A percentile compares a stretch with the other conserved stretches of the same genome.
Conservation (phyloP, 2,329 filamentous ascomycete species). For the Botrytis hyacinthi region DNA sequence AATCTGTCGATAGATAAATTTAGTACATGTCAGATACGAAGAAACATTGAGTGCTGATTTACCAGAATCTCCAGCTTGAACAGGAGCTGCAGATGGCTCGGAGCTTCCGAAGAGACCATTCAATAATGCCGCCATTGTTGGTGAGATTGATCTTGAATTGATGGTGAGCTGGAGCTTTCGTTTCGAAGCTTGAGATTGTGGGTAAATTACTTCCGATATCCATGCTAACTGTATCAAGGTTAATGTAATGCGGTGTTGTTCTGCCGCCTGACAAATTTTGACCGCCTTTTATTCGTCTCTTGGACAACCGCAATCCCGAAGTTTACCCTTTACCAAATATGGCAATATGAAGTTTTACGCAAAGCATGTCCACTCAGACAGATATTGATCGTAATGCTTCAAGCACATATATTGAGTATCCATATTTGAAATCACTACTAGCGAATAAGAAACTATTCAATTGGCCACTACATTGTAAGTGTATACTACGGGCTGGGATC, state of each 20-base stretch:
- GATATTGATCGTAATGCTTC: not conserved
- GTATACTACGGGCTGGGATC: not conserved
- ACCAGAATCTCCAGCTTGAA: conserved; percentile 62
- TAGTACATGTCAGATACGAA: conserved; percentile 13
- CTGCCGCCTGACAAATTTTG: not conserved
- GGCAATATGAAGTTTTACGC: conserved; percentile 7
- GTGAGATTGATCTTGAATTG: conserved; percentile 12
- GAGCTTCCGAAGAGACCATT: conserved; percentile 66
- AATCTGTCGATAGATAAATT: conserved; percentile 59
- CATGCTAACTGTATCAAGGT: conserved; percentile 2
- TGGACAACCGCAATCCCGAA: conserved; percentile 3
- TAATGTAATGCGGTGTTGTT: not conserved
- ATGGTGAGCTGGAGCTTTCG: conserved; percentile 24
- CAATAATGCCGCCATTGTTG: conserved; percentile 38
- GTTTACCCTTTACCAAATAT: conserved; percentile 3
- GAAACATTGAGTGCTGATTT: conserved; percentile 30
- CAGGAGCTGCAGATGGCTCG: conserved; percentile 55
- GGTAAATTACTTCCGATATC: not conserved
- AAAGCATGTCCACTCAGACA: not conserved
- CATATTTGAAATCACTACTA: not conserved
- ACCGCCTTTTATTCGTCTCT: not conserved
- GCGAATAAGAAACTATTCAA: not conserved
- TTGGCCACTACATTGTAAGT: not conserved
- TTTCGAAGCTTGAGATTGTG: conserved; percentile 13
- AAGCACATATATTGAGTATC: not conserved